Base-by-base conservation (phyloP, 1,139 yeast species). In the Tardiomyces digboiensis region DNA sequence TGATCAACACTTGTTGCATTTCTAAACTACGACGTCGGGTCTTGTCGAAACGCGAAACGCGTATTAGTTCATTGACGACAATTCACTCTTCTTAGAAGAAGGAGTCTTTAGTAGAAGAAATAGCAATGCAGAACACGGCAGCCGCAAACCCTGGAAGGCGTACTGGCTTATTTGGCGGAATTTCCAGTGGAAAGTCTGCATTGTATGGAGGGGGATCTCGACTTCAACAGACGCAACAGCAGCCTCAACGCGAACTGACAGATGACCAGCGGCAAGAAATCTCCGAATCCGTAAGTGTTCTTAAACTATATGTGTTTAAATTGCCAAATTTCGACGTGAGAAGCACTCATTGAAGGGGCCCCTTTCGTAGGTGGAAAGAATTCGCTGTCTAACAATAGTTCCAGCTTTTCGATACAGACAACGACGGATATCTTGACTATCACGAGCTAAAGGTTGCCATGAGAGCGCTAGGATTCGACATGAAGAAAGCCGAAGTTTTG, bases 201-300 rank as follows among this genome's bases (percentile, higher is more conserved):
- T 13, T 22, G 36, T 22, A 19, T 14, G 40, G 37, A 12, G 19
- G 29, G 18, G 23, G 14, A 3, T 8, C 23, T 5, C 33, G 33
- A 8, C 5, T 26, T 8, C 33, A 26, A 16, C 33, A 26, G 33
- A 16, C 8, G 3, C 33, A 26, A 8, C 33, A 26, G 33, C 21
- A 40, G 39, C 10, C 21, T 16, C 37, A 7, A 40, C 51, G 61
- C 13, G 95, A 87, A 55, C 70, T 89, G 44, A 71, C 88, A 42
- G 89, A 86, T 44, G 97, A 89, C 57, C 97, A 91, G 61, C 82
- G 82, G 53, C 93, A 84, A 56, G 97, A 91, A 60, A 88, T 91
- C 53, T 72, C 89, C 50, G 97, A 91, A 60, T 98, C 97, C 2
- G 72, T 68, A 58, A 49, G 72, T 61, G 7, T 19, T 8, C n/a